Base-by-base conservation (phyloP, 2,329 filamentous ascomycete species). In the Metarhizium album region DNA sequence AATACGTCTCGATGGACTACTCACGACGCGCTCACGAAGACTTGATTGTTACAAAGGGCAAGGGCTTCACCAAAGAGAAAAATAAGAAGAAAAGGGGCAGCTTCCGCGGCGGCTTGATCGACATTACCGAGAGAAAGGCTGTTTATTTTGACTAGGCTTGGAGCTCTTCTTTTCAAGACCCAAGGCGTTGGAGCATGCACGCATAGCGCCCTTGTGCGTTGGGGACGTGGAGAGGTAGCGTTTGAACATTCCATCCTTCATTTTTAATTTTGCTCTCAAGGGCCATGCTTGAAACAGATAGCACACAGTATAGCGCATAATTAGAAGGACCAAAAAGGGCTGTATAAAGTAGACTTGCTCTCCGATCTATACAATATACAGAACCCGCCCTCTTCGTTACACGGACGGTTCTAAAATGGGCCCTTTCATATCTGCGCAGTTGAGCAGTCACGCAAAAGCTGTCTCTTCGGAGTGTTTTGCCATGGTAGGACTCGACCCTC, bases 21-120 rank as follows among this genome's bases (percentile, higher is more conserved):
- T 91, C 90, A 23, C 85, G 93, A 60, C 83, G 83, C 59, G 94
- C 94, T 8, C 87, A 90, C 64, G 80, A 89, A 58, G 90, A 96
- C 64, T 73, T 98, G 55, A 87, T 90, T 46, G 80, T 95, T 38
- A 97, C 91, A 31, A 88, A 86, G 66, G 93, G 93, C 62, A 97
- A 96, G 73, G 90, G 89, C 3, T 98, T 98, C 71, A 97, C 91
- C 53, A 98, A 98, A 76, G 93, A 97, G 75, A 98, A 98, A 83
- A 98, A 98, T 73, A 98, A 98, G 78, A 93, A 90, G 79, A 90
- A 90, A 78, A 78, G 83, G 60, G 93, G 93, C 47, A 88, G 85
- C 58, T 98, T 95, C 76, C 83, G 86, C 46, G 93, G 93, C 43
- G 93, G 93, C 6, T 70, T 78, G 48, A 95, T 98, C 61, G 90